Evolutionary conservation across 208 protist genomes (phyloP).

Genomic region (Trypanosoma brucei): DNA sequence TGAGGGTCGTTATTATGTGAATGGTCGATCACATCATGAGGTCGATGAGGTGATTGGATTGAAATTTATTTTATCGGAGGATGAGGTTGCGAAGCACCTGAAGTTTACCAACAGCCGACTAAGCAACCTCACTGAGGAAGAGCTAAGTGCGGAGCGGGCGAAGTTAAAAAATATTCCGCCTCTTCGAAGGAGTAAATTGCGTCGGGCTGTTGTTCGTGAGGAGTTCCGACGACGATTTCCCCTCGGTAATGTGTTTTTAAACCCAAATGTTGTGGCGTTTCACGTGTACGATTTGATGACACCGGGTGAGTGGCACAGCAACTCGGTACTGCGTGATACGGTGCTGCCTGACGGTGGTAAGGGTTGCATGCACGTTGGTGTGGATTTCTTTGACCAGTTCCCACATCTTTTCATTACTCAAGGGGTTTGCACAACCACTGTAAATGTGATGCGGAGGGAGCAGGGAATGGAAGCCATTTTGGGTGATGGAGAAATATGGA

Average conservation of each 20-base stretch:
- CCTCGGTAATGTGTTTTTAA: slow-evolving; percentile 27
- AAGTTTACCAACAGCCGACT: not conserved
- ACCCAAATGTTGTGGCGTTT: slow-evolving; percentile 32
- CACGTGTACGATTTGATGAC: slow-evolving; percentile 27
- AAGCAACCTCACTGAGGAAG: slow-evolving; percentile 15
- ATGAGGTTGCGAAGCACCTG: slow-evolving; percentile 17
- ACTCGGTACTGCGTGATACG: slow-evolving; percentile 15
- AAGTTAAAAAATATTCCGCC: slow-evolving; percentile 17
- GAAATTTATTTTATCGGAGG: slow-evolving; percentile 21
- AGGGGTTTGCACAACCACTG: slow-evolving; percentile 18
- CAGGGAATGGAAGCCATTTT: slow-evolving; percentile 20
- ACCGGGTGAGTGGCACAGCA: slow-evolving; percentile 21
- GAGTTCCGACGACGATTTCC: slow-evolving; percentile 30
- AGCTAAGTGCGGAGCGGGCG: slow-evolving; percentile 10
- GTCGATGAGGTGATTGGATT: slow-evolving; percentile 21
- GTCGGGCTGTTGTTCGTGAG: slow-evolving; percentile 24
- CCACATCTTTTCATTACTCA: slow-evolving; percentile 32
- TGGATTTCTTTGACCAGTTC: slow-evolving; percentile 31
- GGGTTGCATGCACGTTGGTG: slow-evolving; percentile 27
- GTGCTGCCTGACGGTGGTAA: slow-evolving; percentile 25
- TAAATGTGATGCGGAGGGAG: slow-evolving; percentile 32
- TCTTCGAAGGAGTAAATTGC: slow-evolving; percentile 19
- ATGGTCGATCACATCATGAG: slow-evolving; percentile 6
- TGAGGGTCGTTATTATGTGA: slow-evolving; percentile 16
- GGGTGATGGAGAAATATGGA: slow-evolving; percentile 16